Base-by-base conservation (phyloP, 306 rosid species). In the Cyclanthera cordifolia region DNA sequence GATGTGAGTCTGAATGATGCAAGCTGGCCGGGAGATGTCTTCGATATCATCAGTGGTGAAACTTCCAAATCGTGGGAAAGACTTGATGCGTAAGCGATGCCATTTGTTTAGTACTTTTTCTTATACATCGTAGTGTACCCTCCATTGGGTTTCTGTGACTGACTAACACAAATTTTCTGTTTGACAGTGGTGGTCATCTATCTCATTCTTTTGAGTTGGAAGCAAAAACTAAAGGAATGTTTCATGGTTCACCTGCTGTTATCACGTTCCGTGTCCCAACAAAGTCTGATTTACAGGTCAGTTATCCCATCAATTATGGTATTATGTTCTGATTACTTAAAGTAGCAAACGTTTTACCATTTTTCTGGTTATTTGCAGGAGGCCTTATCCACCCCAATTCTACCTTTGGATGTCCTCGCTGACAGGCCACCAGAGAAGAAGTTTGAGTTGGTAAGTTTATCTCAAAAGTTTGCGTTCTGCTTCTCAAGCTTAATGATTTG, bases 341-440 rank as follows among this genome's bases (percentile, higher is more conserved):
- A n/a, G 1, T 17, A 25, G 17, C 39, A 17, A 39, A 23, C 21
- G 2, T 16, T 25, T 53, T 15, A 53, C 52, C 45, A 17, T 69
- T 49, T 56, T 20, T 6, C 73, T 73, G 13, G 46, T 3, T 45
- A 21, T 17, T 63, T 75, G 30, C 51, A 91, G 95, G 95, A 80
- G 81, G 90, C 98, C 51, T 78, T 5, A 55, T 83, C 98, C 76
- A 93, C 91, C 65, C 96, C 98, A 59, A 83, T 93, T 25, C 79
- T 82, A 74, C 98, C 98, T 68, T 74, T 93, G 52, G 98, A 93
- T 80, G 77, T 93, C 75, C 96, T 93, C 41, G 89, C 98, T 45
- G 98, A 93, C 66, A 87, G 87, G 75, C 80, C 87, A 72, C 90
- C 96, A 0, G 95, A 87, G 94, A 86, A 93, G 86, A 93, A 93